phyloP scores from a whole-genome alignment of 495 filamentous ascomycete genomes.

The Penicillium coprophilum region DNA sequence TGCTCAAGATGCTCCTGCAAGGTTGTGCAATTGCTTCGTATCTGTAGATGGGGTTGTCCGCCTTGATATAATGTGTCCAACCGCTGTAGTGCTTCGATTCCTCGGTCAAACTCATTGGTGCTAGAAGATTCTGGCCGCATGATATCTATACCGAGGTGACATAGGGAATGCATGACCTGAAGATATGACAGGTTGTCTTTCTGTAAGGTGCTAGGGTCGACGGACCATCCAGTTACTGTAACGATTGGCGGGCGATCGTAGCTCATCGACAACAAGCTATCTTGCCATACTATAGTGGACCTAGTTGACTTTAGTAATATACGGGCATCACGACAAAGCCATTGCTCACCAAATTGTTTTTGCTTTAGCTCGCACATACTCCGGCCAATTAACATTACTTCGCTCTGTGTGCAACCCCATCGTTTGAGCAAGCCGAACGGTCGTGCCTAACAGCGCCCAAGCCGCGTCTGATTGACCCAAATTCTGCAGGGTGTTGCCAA shows the following conservation, averaged over 20 bases:
- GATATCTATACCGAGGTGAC: slow-evolving; percentile 30
- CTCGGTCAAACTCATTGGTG: slow-evolving; percentile 10
- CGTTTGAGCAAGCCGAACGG: slow-evolving; percentile 47
- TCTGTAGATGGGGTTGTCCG: slow-evolving; percentile 23
- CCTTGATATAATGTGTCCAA: slow-evolving; percentile 26
- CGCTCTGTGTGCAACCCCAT: slow-evolving; percentile 40
- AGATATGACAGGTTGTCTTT: slow-evolving; percentile 22
- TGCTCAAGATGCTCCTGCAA: slow-evolving; percentile 40
- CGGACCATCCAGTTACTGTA: slow-evolving; percentile 23
- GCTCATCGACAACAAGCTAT: slow-evolving; percentile 37
- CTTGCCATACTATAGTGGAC: slow-evolving; percentile 39
- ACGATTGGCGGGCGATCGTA: slow-evolving; percentile 39
- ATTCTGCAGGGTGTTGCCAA: slow-evolving; percentile 50
- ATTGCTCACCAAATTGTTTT: neutral
- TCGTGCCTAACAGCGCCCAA: slow-evolving; percentile 47
- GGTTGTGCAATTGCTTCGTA: slow-evolving; percentile 26
- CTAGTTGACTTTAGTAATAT: neutral
- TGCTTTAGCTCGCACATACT: slow-evolving; percentile 26
- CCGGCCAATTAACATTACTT: slow-evolving; percentile 28
- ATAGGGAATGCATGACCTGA: slow-evolving; percentile 35
- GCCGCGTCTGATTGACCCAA: slow-evolving; percentile 51
- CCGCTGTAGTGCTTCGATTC: slow-evolving; percentile 23
- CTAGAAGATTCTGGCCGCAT: slow-evolving; percentile 16
- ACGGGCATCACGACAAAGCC: no score
- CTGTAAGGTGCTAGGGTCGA: no score